Evolutionary conservation across 768 basidiomycete species (phyloP).

Genomic region (Phaeotremella fagi): DNA sequence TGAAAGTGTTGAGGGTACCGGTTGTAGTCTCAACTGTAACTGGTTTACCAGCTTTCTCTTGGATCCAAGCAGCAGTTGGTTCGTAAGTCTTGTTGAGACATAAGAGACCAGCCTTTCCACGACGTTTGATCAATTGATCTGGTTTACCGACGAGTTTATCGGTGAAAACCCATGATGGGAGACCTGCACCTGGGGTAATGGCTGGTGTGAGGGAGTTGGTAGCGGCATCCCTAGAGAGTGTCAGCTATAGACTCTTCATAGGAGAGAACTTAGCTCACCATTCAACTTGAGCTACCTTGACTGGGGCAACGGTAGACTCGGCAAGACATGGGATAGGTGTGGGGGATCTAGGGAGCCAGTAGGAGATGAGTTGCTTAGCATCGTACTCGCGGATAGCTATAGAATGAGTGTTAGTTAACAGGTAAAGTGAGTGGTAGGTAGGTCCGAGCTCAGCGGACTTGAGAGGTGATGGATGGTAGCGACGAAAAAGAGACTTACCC

Average conservation of each 20-base stretch:
- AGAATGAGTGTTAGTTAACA: neutral
- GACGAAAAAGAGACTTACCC: constrained; percentile 30
- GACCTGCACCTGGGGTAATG: constrained; percentile 48
- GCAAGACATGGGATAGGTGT: constrained; percentile 56
- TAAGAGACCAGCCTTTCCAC: constrained; percentile 95
- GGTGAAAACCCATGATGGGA: constrained; percentile 50
- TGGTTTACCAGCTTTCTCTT: constrained; percentile 81
- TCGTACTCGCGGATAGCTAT: constrained; percentile 93
- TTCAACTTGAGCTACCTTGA: constrained; percentile 64
- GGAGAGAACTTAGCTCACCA: constrained; percentile 29
- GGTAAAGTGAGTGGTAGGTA: neutral
- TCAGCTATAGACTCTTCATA: neutral
- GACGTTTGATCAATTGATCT: constrained; percentile 93
- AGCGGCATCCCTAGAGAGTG: constrained; percentile 39
- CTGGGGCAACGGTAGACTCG: constrained; percentile 54
- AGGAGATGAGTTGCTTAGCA: constrained; percentile 93
- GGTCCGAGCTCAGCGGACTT: neutral
- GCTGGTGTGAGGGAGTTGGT: constrained; percentile 48
- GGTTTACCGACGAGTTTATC: constrained; percentile 52
- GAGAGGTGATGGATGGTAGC: neutral
- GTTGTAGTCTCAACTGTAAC: constrained; percentile 89
- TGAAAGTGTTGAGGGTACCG: constrained; percentile 95
- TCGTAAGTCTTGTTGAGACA: constrained; percentile 89
- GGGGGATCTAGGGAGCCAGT: constrained; percentile 92
- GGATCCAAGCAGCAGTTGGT: constrained; percentile 81